Base-by-base conservation (phyloP, 768 basidiomycete species). In the Pulveroboletus sp. region DNA sequence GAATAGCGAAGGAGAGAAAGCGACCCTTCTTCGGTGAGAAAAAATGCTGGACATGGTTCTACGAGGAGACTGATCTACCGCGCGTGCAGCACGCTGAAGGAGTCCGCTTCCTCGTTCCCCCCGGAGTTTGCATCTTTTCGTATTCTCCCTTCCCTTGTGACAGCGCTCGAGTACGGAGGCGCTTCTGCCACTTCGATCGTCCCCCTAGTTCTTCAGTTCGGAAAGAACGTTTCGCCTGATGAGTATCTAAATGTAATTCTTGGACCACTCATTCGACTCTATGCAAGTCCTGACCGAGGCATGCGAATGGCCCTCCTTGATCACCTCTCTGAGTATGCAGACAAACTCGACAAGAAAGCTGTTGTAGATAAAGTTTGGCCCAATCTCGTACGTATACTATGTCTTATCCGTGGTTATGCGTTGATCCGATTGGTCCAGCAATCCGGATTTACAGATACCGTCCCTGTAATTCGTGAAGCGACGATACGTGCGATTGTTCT, bases 391-490 rank as follows among this genome's bases (percentile, higher is more conserved):
- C n/a, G 63, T 49, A 20, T 23, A 1, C 10, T 9, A 5, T 40
- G 3, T 10, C 11, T 16, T 23, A n/a, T 23, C 14, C 6, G 4
- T 29, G 3, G 2, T 6, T 11, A 16, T 14, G 32, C n/a, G 9
- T 20, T 55, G 17, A 57, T 43, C 1, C 19, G 23, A 23, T 24
- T 35, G 29, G 24, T 21, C 31, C 38, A 95, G 94, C 91, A 95
- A 83, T 90, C 91, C 4, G 97, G 97, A 0, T 98, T 98, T 62
- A 79, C 87, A 4, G 97, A 99, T 63, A 94, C 94, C 0, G 90
- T 98, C 2, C 85, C 94, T 1, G 75, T 97, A 39, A 90, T 99
- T 49, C 83, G 97, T 33, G 97, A 98, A 68, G 92, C 91, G 1
- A 98, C 97, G 0, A 80, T 95, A 39, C 92, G 90, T 61, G 84